Base-by-base conservation (phyloP, 495 filamentous ascomycete genomes). In the Chaetomium cochliodes region DNA sequence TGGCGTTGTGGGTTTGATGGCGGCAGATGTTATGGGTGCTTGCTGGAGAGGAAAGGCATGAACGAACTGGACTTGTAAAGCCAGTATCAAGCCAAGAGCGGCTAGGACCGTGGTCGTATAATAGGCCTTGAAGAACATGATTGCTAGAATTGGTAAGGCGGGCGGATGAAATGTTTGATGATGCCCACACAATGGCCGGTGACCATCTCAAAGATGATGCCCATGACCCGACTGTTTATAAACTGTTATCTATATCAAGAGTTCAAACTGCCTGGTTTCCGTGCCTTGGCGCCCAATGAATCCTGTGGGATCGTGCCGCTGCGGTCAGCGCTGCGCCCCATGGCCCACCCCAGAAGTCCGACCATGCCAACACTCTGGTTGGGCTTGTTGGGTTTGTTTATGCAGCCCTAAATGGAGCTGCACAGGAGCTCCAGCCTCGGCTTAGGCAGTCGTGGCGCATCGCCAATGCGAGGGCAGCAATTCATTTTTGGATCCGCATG, bases 271-370 rank as follows among this genome's bases (percentile, higher is more conserved):
- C 33, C 3, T 11, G 33, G 33, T 37, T 9, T 37, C 9, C 5
- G 1, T 37, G 33, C 33, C 33, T 37, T 37, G 33, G 33, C 33
- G 33, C 33, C 33, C 33, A 12, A 37, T 6, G 33, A 30, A 53
- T 53, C 13, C 50, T 55, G 18, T 55, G 13, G 52, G 18, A 55
- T 55, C 30, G 25, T 55, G 26, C 26, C 7, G 30, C 52, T 53
- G 50, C 50, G 50, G 50, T n/a, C 25, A 30, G 25, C 12, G 13
- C 50, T 53, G 50, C 50, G 50, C 50, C 50, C 16, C 25, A 1
- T 8, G 7, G 22, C 5, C 23, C 4, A 4, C 25, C 16, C 49
- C 20, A 18, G 11, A 16, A 30, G 52, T 47, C 44, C 20, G 5
- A 23, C 46, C n/a, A 50, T 23, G 20, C 6, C 5, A 20, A 23